Base-by-base conservation (phyloP, 495 filamentous ascomycete genomes). In the Ramalina peruviana region DNA sequence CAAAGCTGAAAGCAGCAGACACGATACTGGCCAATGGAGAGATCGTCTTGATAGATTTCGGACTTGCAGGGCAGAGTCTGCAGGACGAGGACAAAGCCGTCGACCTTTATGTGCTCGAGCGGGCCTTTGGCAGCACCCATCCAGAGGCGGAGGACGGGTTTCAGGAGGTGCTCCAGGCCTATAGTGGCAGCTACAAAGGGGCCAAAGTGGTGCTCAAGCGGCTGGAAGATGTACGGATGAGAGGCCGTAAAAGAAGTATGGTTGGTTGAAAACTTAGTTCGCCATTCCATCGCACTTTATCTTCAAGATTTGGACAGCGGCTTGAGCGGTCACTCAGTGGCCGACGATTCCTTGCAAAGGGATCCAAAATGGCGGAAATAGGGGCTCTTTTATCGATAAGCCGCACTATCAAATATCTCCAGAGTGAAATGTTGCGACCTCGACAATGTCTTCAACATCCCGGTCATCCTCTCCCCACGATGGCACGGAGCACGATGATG, bases 181-280 rank as follows among this genome's bases (percentile, higher is more conserved):
- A 87, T 71, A 70, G 65, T 40, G 70, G 72, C 52, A 75, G 71
- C 51, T 75, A 74, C 52, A 75, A 73, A 63, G 78, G 73, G 6
- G 75, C 75, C 13, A 68, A 69, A 50, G 59, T 74, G 45, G 75
- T 85, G 25, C 67, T 92, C 58, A 83, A 74, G 63, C 87, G 80
- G 62, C 63, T 99, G 49, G 88, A 93, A 66, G 93, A 96, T 58
- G 92, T 99, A 43, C 79, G 92, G 67, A 78, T 94, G 83, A 77
- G 92, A 60, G 93, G 92, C n/a, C 73, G 92, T 62, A 99, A 99
- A 79, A 82, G 82, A 67, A 97, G 86, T 61, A 97, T 99, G 92
- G 55, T 98, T 56, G 92, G 92, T 45, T 93, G 71, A 65, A 11
- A 13, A 25, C 5, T 33, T 13, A 11, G 0, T 13, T 33, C 30